Base-by-base conservation (phyloP, 2,329 filamentous ascomycete species). In the Diplodia sapinea region DNA sequence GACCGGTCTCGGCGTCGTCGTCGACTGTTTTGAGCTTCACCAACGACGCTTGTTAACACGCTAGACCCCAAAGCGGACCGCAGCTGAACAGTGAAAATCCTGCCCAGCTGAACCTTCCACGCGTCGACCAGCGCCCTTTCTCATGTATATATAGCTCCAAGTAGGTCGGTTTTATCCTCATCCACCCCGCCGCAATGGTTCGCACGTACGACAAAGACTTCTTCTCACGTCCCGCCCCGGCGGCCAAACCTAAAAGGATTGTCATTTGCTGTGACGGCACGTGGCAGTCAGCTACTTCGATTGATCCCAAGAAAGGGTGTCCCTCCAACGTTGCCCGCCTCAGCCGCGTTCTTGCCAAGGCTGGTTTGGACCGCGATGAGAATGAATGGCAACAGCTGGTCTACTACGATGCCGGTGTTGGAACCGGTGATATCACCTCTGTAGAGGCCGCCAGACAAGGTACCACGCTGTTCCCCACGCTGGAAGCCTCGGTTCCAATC, bases 261-360 rank as follows among this genome's bases (percentile, higher is more conserved):
- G 68, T 72, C 20, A 59, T 78, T 38, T 77, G 77, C 67, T 78
- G 76, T 66, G 76, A 78, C 69, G 76, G 76, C 33, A 78, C 76
- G 26, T 78, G 76, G 76, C 55, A 57, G 20, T 57, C 55, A 2
- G 55, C 55, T 17, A 57, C 36, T 4, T 57, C 55, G 3, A 66
- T 70, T 40, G 68, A 68, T 12, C 68, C 68, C 36, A 56, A 59
- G 29, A 55, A 67, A 17, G 65, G 55, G 13, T 78, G 82, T 12
- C 82, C 82, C 2, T 82, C 79, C 71, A 85, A 85, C 70, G 81
- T 85, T 38, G 84, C 83, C 0, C 77, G 83, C 2, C 78, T 85
- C 31, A 79, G 79, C 8, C 77, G 83, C 69, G 83, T 83, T 11
- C 83, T 85, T 71, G 83, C 82, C 65, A 76, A 81, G 9, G 75